Percentiles rank a stretch among this genome's conserved stretches.
Evolutionary conservation across 495 filamentous ascomycete genomes (phyloP).

Genomic region (Gamarada debralockiae): DNA sequence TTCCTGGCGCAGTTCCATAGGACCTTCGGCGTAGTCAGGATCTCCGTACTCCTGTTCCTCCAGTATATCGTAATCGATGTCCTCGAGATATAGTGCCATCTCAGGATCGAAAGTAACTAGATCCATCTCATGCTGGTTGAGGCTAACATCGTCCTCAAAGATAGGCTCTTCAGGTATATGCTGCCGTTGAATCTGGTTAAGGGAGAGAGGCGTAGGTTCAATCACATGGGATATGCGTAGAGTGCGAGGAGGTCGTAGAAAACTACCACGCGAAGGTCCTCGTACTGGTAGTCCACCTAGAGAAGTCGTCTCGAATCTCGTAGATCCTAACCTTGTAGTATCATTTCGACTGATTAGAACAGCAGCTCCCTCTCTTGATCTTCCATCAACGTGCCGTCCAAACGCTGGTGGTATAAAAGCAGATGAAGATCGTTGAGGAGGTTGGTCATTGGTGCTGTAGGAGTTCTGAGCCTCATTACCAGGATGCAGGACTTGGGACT

Average conservation of each 20-base stretch:
- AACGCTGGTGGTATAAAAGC: too few relatives aligned
- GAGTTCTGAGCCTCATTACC: too few relatives aligned
- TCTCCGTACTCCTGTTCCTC: neutral
- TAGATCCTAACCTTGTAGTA: too few relatives aligned
- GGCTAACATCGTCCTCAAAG: too few relatives aligned
- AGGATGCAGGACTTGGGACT: too few relatives aligned
- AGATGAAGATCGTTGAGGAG: too few relatives aligned
- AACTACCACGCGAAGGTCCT: neutral
- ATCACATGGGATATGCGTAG: neutral
- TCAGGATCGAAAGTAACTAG: neutral
- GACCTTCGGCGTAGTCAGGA: neutral
- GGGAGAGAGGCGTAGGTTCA: neutral
- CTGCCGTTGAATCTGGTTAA: conserved; percentile 2
- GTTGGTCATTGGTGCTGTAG: too few relatives aligned
- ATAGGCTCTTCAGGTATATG: neutral
- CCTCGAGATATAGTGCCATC: neutral
- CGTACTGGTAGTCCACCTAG: neutral
- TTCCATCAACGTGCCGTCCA: too few relatives aligned
- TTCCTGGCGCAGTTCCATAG: neutral
- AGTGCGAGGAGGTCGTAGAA: neutral
- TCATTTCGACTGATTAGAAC: too few relatives aligned
- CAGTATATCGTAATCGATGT: neutral
- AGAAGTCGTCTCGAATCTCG: too few relatives aligned
- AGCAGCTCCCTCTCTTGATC: too few relatives aligned
- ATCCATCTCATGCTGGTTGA: neutral